Conservation (phyloP, 2,329 filamentous ascomycete species). For the Apiospora sp. region DNA sequence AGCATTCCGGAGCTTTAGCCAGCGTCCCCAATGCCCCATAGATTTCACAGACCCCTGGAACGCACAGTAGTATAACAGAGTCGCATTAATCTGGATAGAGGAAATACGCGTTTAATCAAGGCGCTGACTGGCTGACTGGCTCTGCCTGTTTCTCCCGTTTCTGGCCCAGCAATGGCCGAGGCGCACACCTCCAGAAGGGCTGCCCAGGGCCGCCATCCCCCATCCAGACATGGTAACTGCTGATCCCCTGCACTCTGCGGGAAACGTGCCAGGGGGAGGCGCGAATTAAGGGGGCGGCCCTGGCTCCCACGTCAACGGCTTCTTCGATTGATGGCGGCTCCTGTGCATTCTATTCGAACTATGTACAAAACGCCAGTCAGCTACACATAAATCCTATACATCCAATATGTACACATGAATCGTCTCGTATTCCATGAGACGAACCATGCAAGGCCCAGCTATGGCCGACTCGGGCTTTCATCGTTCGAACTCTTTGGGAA, state of each 20-base stretch:
- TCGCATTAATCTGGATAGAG: conserved; percentile 22
- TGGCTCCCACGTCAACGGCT: conserved; percentile 11
- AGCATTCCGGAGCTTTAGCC: conserved; percentile 1
- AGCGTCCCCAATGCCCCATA: background rate
- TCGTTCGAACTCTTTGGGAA: background rate
- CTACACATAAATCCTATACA: background rate
- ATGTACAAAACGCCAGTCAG: background rate
- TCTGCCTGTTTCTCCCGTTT: conserved; percentile 7
- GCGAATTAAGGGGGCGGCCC: conserved; percentile 18
- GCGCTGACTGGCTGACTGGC: conserved; percentile 1
- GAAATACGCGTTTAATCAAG: conserved; percentile 14
- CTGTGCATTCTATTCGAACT: background rate
- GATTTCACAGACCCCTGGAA: background rate
- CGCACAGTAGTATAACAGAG: conserved; percentile 1
- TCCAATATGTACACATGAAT: background rate
- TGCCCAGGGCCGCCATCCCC: background rate
- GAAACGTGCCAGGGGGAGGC: conserved; percentile 15
- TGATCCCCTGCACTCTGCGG: conserved; percentile 7
- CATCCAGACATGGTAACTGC: conserved; percentile 1
- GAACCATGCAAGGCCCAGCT: background rate
- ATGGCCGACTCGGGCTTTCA: background rate
- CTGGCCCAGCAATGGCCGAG: background rate
- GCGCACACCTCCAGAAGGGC: background rate
- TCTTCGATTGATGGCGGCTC: conserved; percentile 12
- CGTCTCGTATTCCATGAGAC: background rate